These are phyloP conservation scores for Mercurialis annua DNA, from an alignment of 345 rosid species.

Conservation along the genomic window DNA sequence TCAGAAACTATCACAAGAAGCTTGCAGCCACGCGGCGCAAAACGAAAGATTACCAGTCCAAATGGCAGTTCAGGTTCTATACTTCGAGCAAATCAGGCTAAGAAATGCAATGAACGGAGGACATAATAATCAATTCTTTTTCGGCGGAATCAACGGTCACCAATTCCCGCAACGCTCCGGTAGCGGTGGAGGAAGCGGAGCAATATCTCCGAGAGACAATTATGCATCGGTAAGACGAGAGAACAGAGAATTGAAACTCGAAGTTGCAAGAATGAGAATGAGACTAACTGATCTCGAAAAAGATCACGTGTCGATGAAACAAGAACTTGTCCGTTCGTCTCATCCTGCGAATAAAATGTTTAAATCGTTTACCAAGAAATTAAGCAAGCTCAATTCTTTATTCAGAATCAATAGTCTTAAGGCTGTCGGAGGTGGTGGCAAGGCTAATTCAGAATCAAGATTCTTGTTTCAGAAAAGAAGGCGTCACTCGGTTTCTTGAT, in stretches of 20 bases:
- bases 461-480: slow-evolving; percentile 70
- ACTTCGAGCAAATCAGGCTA: slow-evolving; percentile 91
- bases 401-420: slow-evolving; percentile 58
- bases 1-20: slow-evolving; percentile 96
- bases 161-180: slow-evolving; percentile 81
- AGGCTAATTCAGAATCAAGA: slow-evolving; percentile 55
- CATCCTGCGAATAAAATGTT: slow-evolving; percentile 71
- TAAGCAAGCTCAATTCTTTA: slow-evolving; percentile 73
- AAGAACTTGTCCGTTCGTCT: slow-evolving; percentile 67
- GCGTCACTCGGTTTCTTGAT: slow-evolving; percentile 80
- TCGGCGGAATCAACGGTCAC: slow-evolving; percentile 54
- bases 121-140: slow-evolving; percentile 70
- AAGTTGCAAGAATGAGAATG: slow-evolving; percentile 99
- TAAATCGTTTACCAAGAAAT: slow-evolving; percentile 70
- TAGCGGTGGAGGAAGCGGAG: slow-evolving; percentile 95
- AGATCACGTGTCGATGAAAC: slow-evolving; percentile 92
- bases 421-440: slow-evolving; percentile 48
- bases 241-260: slow-evolving; percentile 92
- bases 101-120: slow-evolving; percentile 92
- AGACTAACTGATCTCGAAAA: slow-evolving; percentile 92
- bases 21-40: slow-evolving; percentile 97
- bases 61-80: slow-evolving; percentile 92
- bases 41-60: slow-evolving; percentile 93
- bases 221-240: slow-evolving; percentile 96
- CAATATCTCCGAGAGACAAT: slow-evolving; percentile 93